These are phyloP conservation scores for Saccharum spontaneum DNA, from an alignment of 176 grass and related monocot species.

Conservation along the genomic window DNA sequence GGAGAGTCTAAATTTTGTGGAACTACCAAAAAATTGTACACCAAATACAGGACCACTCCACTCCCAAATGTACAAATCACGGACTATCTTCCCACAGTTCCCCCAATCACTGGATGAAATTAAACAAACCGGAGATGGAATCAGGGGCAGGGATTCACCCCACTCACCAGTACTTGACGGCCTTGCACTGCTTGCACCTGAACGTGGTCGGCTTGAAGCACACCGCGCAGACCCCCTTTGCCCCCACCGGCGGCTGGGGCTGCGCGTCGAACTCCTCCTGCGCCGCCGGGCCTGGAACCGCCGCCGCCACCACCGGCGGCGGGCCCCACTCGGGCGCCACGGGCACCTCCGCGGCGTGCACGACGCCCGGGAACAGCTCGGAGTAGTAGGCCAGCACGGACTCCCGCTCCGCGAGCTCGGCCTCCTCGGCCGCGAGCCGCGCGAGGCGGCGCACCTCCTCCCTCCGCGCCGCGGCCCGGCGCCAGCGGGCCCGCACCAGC, in stretches of 20 bases:
- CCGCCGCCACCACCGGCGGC: background rate
- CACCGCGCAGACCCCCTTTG: constrained; percentile 54
- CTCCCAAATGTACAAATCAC: constrained; percentile 21
- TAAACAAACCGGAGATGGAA: constrained; percentile 16
- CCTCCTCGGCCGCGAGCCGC: constrained; percentile 68
- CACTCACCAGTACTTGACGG: constrained; percentile 91
- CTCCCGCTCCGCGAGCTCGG: constrained; percentile 71
- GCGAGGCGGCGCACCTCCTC: constrained; percentile 81
- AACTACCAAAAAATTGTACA: constrained; percentile 21
- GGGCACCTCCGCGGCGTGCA: constrained; percentile 33
- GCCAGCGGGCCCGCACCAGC: constrained; percentile 40
- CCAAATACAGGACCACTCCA: constrained; percentile 15
- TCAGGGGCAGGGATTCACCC: background rate
- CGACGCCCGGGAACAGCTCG: constrained; percentile 42
- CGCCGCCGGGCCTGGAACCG: background rate
- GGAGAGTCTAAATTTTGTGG: constrained; percentile 1
- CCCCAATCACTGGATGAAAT: constrained; percentile 12
- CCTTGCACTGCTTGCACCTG: constrained; percentile 91
- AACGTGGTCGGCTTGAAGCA: constrained; percentile 75
- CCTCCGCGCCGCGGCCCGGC: constrained; percentile 40
- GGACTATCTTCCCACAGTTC: background rate
- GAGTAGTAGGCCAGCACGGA: constrained; percentile 39
- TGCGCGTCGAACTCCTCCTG: background rate
- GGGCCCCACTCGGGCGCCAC: constrained; percentile 28
- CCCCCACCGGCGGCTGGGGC: constrained; percentile 7